These are phyloP conservation scores for Corymbia citriodora DNA, from an alignment of 441 rosid genomes.

Conservation along the genomic window DNA sequence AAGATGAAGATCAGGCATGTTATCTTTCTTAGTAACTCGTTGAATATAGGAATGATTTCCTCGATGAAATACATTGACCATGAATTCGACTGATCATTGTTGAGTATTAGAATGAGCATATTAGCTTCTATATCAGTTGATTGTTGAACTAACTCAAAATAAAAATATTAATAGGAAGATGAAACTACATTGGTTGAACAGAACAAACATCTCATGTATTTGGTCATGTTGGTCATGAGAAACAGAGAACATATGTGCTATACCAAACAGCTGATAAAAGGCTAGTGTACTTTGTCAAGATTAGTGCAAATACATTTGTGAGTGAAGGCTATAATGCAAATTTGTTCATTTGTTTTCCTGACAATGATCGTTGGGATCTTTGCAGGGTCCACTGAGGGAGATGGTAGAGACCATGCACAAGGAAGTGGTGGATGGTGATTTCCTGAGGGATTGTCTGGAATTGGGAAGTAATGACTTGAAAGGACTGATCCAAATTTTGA, in stretches of 20 bases:
- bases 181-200: background rate
- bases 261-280: background rate
- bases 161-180: background rate
- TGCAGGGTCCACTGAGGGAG: conserved; percentile 63
- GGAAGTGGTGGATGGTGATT: conserved; percentile 60
- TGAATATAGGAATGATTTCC: background rate
- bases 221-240: background rate
- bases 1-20: background rate
- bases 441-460: conserved; percentile 68
- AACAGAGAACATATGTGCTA: background rate
- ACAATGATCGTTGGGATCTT: background rate
- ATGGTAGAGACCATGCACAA: conserved; percentile 43
- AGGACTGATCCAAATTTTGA: conserved; percentile 53
- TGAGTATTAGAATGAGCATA: background rate
- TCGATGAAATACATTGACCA: background rate
- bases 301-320: background rate
- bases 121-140: background rate
- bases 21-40: background rate
- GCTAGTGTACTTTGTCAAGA: background rate
- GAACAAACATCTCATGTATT: background rate
- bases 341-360: background rate
- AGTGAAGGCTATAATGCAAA: background rate
- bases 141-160: background rate
- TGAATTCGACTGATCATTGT: background rate
- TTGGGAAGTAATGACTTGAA: conserved; percentile 54